Conservation (phyloP, 2,329 filamentous ascomycete genomes). For the Aureobasidium sp. region DNA sequence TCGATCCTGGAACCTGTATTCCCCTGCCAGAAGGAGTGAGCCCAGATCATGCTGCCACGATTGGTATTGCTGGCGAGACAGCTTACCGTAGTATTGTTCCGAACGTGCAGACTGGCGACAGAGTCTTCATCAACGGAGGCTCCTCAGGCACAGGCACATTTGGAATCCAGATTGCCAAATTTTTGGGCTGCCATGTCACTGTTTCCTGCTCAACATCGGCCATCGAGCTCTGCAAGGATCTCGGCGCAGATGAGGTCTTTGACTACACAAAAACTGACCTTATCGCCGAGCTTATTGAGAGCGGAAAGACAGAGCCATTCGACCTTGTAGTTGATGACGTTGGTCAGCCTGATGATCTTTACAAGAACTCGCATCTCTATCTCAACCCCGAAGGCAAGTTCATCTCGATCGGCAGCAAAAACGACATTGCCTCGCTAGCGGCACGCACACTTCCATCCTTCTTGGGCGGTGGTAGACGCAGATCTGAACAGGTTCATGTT, state of each 20-base stretch:
- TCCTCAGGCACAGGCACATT: conserved; percentile 54
- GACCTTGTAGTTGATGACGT: conserved; percentile 52
- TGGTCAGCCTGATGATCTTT: conserved; percentile 42
- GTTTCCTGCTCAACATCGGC: conserved; percentile 52
- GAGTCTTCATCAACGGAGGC: conserved; percentile 57
- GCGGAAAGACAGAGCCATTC: conserved; percentile 38
- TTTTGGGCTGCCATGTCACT: conserved; percentile 51
- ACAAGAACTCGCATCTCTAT: conserved; percentile 45
- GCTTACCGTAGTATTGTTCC: conserved; percentile 32
- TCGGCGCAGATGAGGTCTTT: conserved; percentile 57
- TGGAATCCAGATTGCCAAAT: conserved; percentile 56
- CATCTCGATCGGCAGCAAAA: conserved; percentile 43
- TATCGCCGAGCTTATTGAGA: conserved; percentile 35
- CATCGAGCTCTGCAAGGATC: conserved; percentile 44
- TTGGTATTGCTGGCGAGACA: conserved; percentile 33
- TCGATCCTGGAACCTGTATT: conserved; percentile 18
- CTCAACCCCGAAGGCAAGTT: conserved; percentile 43
- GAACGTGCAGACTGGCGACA: conserved; percentile 35
- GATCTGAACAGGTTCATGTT: conserved; percentile 31
- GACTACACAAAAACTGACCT: conserved; percentile 50
- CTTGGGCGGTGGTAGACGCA: conserved; percentile 44
- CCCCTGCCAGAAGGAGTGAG: conserved; percentile 30
- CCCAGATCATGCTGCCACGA: conserved; percentile 29
- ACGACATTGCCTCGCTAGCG: conserved; percentile 25
- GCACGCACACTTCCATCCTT: conserved; percentile 34